Evolutionary conservation across 2,329 filamentous ascomycete genomes (phyloP).

Genomic region (Aspergillus brasiliensis): DNA sequence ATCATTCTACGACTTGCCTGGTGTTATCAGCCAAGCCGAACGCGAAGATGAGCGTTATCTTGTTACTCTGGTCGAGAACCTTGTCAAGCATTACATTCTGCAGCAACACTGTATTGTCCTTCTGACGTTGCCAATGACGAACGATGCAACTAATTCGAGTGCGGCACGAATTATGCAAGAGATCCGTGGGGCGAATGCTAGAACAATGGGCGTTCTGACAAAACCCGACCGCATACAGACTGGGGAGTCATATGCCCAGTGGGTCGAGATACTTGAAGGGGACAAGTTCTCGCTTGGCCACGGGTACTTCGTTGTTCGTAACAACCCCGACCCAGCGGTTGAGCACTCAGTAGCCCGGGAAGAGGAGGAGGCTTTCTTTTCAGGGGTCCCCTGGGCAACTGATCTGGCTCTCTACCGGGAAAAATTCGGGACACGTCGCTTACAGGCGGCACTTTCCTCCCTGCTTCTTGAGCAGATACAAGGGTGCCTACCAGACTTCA

Average conservation of each 20-base stretch:
- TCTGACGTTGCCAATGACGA: conserved; percentile 75
- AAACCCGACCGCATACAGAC: conserved; percentile 74
- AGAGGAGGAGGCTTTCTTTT: conserved; percentile 57
- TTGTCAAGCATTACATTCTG: conserved; percentile 70
- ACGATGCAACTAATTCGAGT: conserved; percentile 73
- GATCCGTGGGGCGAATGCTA: conserved; percentile 54
- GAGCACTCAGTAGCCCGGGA: conserved; percentile 51
- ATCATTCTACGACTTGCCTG: conserved; percentile 83
- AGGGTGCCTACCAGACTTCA: conserved; percentile 36
- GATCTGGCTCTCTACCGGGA: conserved; percentile 41
- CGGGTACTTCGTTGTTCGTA: conserved; percentile 78
- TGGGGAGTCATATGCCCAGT: conserved; percentile 57
- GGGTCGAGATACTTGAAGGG: conserved; percentile 65
- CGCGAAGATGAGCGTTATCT: conserved; percentile 67
- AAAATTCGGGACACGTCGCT: conserved; percentile 55
- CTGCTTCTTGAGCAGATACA: conserved; percentile 53
- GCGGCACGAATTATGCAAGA: conserved; percentile 66
- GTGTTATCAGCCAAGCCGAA: conserved; percentile 72
- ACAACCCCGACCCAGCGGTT: conserved; percentile 47
- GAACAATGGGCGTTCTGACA: conserved; percentile 76
- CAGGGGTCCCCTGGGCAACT: conserved; percentile 48
- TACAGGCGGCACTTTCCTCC: conserved; percentile 53
- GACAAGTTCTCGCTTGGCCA: conserved; percentile 65
- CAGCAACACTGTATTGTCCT: conserved; percentile 73
- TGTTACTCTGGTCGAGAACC: conserved; percentile 69